A percentile compares a stretch with the other conserved stretches of the same genome.
Evolutionary conservation across 176 grass and related monocot species (phyloP).

Genomic region (Microstegium vimineum): DNA sequence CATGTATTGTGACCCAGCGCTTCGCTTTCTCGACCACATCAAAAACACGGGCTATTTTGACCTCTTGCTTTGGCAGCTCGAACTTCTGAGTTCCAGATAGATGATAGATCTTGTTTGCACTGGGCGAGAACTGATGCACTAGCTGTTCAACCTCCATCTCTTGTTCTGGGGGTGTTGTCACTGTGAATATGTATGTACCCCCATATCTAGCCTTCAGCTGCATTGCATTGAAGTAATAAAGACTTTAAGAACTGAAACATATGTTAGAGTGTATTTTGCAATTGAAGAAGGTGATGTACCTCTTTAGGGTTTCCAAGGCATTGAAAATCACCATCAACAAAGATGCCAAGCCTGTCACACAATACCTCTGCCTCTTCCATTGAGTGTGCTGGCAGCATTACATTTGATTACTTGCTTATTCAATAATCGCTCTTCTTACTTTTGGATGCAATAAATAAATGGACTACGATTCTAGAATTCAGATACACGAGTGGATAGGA

Average conservation of each 20-base stretch:
- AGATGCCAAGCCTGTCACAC: slow-evolving; percentile 60
- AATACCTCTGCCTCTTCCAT: slow-evolving; percentile 72
- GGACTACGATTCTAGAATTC: neutral
- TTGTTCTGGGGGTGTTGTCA: slow-evolving; percentile 33
- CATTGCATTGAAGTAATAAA: neutral
- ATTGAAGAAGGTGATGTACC: slow-evolving; percentile 11
- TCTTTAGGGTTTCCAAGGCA: slow-evolving; percentile 75
- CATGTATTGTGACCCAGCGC: slow-evolving; percentile 3
- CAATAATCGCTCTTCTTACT: neutral
- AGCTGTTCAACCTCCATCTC: slow-evolving; percentile 28
- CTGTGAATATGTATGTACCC: slow-evolving; percentile 37
- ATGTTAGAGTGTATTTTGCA: neutral
- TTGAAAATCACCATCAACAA: slow-evolving; percentile 52
- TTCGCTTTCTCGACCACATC: slow-evolving; percentile 24
- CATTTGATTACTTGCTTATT: slow-evolving; percentile 16
- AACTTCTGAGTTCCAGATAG: slow-evolving; percentile 53
- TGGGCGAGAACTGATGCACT: slow-evolving; percentile 35
- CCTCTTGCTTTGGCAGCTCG: slow-evolving; percentile 41
- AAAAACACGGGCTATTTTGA: slow-evolving; percentile 41
- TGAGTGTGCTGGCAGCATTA: slow-evolving; percentile 48
- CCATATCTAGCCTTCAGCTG: slow-evolving; percentile 54
- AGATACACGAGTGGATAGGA: slow-evolving; percentile 9
- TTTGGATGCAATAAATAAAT: slow-evolving; percentile 9
- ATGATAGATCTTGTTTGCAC: slow-evolving; percentile 40
- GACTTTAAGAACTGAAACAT: neutral